These are phyloP conservation scores for Dactylellina sp. DNA, from an alignment of 2,329 filamentous ascomycete genomes.

Conservation along the genomic window DNA sequence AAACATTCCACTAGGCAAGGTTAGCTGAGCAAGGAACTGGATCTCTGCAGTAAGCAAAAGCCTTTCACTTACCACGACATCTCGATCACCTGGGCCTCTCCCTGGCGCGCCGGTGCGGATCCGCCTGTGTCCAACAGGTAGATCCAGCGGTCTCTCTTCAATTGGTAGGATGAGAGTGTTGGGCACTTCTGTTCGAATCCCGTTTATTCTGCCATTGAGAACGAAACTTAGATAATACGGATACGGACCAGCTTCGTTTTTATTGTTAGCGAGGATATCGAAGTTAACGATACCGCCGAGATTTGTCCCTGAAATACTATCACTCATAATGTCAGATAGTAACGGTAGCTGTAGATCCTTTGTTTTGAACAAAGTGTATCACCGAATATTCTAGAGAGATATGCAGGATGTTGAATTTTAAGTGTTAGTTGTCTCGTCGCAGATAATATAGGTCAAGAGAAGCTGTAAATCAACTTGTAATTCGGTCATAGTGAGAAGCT, in stretches of 20 bases:
- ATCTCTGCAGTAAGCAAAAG: background rate
- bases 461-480: too few relatives aligned
- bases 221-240: slow-evolving; percentile 6
- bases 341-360: too few relatives aligned
- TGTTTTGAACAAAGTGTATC: background rate
- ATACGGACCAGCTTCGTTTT: slow-evolving; percentile 1
- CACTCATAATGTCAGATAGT: background rate
- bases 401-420: too few relatives aligned
- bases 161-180: slow-evolving; percentile 15
- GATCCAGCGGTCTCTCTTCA: slow-evolving; percentile 18
- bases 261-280: background rate
- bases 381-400: too few relatives aligned
- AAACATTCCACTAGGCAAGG: slow-evolving; percentile 26
- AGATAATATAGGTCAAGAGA: background rate
- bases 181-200: background rate
- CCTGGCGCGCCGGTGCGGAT: background rate
- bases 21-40: background rate
- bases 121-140: slow-evolving; percentile 8
- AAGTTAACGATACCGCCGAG: background rate
- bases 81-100: slow-evolving; percentile 11
- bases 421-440: too few relatives aligned
- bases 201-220: background rate
- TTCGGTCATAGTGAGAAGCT: too few relatives aligned
- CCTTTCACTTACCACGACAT: slow-evolving; percentile 17
- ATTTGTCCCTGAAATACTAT: background rate